Conservation (phyloP, 306 rosid species). For the Casuarina glauca region DNA sequence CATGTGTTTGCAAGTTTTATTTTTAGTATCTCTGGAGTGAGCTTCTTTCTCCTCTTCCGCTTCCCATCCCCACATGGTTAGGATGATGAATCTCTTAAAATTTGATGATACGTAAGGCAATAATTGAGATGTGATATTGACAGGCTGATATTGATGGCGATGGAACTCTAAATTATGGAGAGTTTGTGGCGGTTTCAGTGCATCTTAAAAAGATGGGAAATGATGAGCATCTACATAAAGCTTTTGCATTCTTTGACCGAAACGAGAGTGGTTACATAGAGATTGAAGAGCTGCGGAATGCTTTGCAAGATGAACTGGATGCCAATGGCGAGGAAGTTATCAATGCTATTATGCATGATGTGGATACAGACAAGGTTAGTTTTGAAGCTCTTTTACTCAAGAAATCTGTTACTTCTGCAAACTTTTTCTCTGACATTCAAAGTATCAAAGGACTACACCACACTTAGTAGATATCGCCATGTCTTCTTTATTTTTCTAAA, state of each 20-base stretch:
- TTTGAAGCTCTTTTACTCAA: background rate
- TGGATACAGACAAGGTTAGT: slow-evolving; percentile 86
- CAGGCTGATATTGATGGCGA: slow-evolving; percentile 86
- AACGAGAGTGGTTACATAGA: slow-evolving; percentile 72
- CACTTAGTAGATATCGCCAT: background rate
- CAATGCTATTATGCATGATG: slow-evolving; percentile 81
- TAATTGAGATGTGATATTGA: slow-evolving; percentile 10
- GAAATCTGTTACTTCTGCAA: background rate
- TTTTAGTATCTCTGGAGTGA: background rate
- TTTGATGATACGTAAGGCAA: background rate
- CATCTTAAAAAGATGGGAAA: slow-evolving; percentile 75
- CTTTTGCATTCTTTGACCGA: slow-evolving; percentile 75
- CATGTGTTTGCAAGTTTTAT: background rate
- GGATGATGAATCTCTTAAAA: background rate
- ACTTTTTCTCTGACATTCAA: background rate
- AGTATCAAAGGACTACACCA: background rate
- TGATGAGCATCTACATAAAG: slow-evolving; percentile 83
- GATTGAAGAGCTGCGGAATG: slow-evolving; percentile 68
- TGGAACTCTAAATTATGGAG: slow-evolving; percentile 79
- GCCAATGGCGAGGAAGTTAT: slow-evolving; percentile 67
- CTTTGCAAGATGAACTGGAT: slow-evolving; percentile 68
- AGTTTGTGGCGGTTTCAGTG: slow-evolving; percentile 78
- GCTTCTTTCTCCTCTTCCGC: background rate
- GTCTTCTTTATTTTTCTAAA: background rate
- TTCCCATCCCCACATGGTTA: background rate